Percentiles rank a stretch among this genome's conserved stretches.
Evolutionary conservation across 768 basidiomycete genomes (phyloP).

Genomic region (Dacryopinax spathularia): DNA sequence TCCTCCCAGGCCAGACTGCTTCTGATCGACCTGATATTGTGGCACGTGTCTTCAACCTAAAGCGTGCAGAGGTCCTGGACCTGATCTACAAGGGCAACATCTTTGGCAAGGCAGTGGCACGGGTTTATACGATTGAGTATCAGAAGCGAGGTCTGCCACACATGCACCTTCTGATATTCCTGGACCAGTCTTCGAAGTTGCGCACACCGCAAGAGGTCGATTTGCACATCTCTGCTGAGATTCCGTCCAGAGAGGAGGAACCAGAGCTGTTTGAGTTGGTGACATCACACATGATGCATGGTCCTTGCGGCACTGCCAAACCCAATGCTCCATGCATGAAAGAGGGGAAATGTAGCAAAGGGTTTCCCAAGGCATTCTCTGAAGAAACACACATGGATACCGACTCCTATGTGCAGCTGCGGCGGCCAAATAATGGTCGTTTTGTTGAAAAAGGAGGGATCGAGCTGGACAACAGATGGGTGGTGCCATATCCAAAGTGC

Average conservation of each 20-base stretch:
- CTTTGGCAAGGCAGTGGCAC: slow-evolving; percentile 31
- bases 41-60: slow-evolving; percentile 32
- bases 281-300: slow-evolving; percentile 34
- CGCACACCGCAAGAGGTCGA: slow-evolving; percentile 28
- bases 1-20: slow-evolving; percentile 27
- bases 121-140: slow-evolving; percentile 42
- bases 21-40: slow-evolving; percentile 34
- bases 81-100: slow-evolving; percentile 26
- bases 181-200: slow-evolving; percentile 25
- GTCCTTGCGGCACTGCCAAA: slow-evolving; percentile 31
- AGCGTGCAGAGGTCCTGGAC: slow-evolving; percentile 27
- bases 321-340: slow-evolving; percentile 30
- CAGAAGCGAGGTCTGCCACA: slow-evolving; percentile 45
- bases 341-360: slow-evolving; percentile 30
- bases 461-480: slow-evolving; percentile 27
- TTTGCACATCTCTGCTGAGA: slow-evolving; percentile 27
- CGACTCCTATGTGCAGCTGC: no score
- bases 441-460: slow-evolving; percentile 25
- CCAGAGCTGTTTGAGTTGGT: slow-evolving; percentile 31
- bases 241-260: slow-evolving; percentile 30
- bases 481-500: slow-evolving; percentile 38
- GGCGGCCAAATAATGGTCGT: no score
- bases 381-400: no score
- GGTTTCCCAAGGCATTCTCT: slow-evolving; percentile 31
- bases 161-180: slow-evolving; percentile 36